Percentiles rank a stretch among this genome's conserved stretches.
These are phyloP conservation scores for Cercophora newfieldiana DNA, from an alignment of 495 filamentous ascomycete genomes.

Conservation along the genomic window DNA sequence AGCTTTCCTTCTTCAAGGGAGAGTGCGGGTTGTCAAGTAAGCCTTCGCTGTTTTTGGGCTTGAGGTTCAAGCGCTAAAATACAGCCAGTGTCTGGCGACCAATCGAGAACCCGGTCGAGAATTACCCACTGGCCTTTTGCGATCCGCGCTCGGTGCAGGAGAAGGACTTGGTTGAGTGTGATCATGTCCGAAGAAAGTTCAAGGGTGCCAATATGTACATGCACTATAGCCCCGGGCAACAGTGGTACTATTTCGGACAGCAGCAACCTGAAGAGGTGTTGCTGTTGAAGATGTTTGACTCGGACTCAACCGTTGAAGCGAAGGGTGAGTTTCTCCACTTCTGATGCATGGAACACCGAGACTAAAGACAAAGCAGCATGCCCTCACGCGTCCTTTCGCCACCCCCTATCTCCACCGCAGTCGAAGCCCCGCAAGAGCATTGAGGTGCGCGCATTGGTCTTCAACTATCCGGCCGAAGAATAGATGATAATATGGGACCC, in stretches of 20 bases:
- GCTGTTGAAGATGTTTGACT: slow-evolving; percentile 64
- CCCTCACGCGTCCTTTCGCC: slow-evolving; percentile 24
- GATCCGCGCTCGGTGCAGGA: slow-evolving; percentile 9
- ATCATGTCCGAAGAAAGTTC: slow-evolving; percentile 21
- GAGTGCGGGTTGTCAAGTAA: slow-evolving; percentile 14
- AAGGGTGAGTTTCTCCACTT: neutral
- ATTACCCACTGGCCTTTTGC: slow-evolving; percentile 17
- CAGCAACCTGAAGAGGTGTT: slow-evolving; percentile 57
- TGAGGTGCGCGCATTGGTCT: slow-evolving; percentile 27
- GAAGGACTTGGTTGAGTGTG: slow-evolving; percentile 15
- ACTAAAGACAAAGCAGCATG: slow-evolving; percentile 11
- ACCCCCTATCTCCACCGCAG: slow-evolving; percentile 5
- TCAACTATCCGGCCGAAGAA: slow-evolving; percentile 17
- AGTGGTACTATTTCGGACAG: slow-evolving; percentile 54
- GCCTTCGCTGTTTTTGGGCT: neutral
- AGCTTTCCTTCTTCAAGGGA: slow-evolving; percentile 3
- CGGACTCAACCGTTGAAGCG: slow-evolving; percentile 34
- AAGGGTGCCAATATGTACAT: slow-evolving; percentile 17
- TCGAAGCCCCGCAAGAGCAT: slow-evolving; percentile 25
- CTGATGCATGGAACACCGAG: neutral
- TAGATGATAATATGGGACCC: neutral
- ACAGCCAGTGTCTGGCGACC: slow-evolving; percentile 3
- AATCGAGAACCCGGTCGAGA: slow-evolving; percentile 13
- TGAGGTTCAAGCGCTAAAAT: neutral
- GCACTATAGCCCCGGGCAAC: slow-evolving; percentile 30